Base-by-base conservation (phyloP, 2,329 filamentous ascomycete genomes). In the Ophiostoma triangulosporum region DNA sequence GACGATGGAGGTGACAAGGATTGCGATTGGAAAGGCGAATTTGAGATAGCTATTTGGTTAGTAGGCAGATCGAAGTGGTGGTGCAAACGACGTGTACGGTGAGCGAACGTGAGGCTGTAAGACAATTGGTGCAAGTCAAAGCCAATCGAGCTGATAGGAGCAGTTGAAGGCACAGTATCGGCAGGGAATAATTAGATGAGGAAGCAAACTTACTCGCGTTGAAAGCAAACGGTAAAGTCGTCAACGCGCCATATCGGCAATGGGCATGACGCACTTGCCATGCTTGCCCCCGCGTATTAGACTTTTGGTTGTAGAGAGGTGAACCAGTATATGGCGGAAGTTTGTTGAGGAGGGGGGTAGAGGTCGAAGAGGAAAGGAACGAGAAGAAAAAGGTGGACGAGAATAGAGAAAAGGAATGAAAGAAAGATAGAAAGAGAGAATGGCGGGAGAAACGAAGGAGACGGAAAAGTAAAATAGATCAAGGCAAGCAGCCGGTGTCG, bases 11-110 rank as follows among this genome's bases (percentile, higher is more conserved):
- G 85, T 61, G 58, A 70, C 76, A 66, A 89, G 79, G 55, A 84
- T 74, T 57, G 83, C 70, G 57, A 93, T 72, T 53, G 93, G 93
- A 53, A 97, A 75, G 48, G 95, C 73, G 57, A 87, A 80, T 68
- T 87, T 83, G 52, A 95, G 77, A 66, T 86, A 90, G 67, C 87
- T 91, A 65, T 8, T 26, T 36, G 36, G n/a, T 45, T 45, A 45
- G 40, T 26, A 17, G 40, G 17, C n/a, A n/a, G 17, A 3, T 24
- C 20, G 22, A 26, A 14, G 38, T 40, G 36, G 36, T 43, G 32
- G n/a, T 15, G 32, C 36, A 22, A 24, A 20, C 12, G 26, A 46
- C 22, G 26, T 27, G n/a, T 6, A 31, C 29, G 11, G 29, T 11
- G 6, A 31, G 40, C 5, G 24, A 26, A 14, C 11, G 15, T 5